These are phyloP conservation scores for Macrocystidia cucumis DNA, from an alignment of 1,284 basidiomycete species.

Conservation along the genomic window DNA sequence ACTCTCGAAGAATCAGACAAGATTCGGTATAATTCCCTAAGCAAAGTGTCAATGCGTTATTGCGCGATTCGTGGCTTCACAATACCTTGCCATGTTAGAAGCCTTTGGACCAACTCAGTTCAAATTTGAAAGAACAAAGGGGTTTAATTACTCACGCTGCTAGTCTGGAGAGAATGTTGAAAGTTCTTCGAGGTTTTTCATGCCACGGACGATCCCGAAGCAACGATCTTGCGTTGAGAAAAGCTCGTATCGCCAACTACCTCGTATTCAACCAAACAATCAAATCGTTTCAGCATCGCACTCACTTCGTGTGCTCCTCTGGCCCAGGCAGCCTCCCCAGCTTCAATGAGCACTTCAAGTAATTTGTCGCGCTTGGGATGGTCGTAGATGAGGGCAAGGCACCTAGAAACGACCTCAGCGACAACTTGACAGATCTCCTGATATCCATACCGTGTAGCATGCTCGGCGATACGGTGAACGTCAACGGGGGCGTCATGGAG, in stretches of 20 bases:
- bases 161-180: conserved; percentile 43
- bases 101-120: conserved; percentile 22
- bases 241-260: conserved; percentile 54
- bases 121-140: conserved; percentile 11
- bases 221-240: conserved; percentile 47
- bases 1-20: conserved; percentile 43
- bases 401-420: conserved; percentile 27
- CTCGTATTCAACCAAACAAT: conserved; percentile 2
- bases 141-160: conserved; percentile 63
- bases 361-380: conserved; percentile 55
- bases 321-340: conserved; percentile 61
- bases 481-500: conserved; percentile 51
- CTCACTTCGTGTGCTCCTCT: conserved; percentile 64
- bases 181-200: conserved; percentile 38
- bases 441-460: conserved; percentile 45
- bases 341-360: conserved; percentile 51
- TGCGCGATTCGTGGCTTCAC: conserved; percentile 1
- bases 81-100: conserved; percentile 57
- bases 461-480: conserved; percentile 59
- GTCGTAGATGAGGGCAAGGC: conserved; percentile 49
- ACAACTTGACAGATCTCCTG: neutral
- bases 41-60: conserved; percentile 1
- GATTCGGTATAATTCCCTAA: conserved; percentile 46
- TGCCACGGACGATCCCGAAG: conserved; percentile 46
- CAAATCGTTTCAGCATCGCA: neutral